A percentile compares a stretch with the other conserved stretches of the same genome.
These are phyloP conservation scores for Ceratocystis smalleyi DNA, from an alignment of 2,329 filamentous ascomycete species.

Conservation along the genomic window DNA sequence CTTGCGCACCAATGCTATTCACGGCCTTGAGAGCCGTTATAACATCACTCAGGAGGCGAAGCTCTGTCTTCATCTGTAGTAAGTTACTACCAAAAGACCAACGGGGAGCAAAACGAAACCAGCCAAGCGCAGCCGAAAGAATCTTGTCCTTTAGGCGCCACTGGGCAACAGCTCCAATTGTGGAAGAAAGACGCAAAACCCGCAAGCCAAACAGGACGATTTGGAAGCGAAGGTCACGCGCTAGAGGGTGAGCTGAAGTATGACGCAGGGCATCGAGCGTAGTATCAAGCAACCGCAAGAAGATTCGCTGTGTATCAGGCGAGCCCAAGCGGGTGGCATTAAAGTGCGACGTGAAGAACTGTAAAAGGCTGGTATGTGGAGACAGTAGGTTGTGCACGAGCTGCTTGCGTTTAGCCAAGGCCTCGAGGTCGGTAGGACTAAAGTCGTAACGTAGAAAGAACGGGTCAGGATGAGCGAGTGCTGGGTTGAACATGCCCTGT, in stretches of 20 bases:
- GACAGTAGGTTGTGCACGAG: constrained; percentile 67
- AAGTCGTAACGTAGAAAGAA: constrained; percentile 89
- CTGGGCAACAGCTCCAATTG: constrained; percentile 45
- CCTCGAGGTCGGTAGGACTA: constrained; percentile 69
- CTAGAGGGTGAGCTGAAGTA: constrained; percentile 52
- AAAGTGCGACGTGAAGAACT: constrained; percentile 89
- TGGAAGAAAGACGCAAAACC: constrained; percentile 58
- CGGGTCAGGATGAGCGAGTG: constrained; percentile 61
- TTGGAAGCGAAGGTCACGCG: constrained; percentile 82
- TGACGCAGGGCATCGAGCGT: constrained; percentile 55
- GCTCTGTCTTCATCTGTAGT: constrained; percentile 84
- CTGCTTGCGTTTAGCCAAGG: constrained; percentile 60
- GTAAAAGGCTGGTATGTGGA: constrained; percentile 70
- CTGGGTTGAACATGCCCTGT: constrained; percentile 64
- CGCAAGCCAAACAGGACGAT: constrained; percentile 69
- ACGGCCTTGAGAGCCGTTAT: constrained; percentile 49
- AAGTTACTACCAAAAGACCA: constrained; percentile 96
- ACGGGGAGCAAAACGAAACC: constrained; percentile 69
- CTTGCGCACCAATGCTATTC: constrained; percentile 39
- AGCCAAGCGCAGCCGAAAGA: constrained; percentile 68
- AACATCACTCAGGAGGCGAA: constrained; percentile 65
- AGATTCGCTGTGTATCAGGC: constrained; percentile 63
- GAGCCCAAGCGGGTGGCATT: constrained; percentile 81
- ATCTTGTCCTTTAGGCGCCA: constrained; percentile 83
- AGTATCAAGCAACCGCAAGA: constrained; percentile 62